A percentile compares a stretch with the other conserved stretches of the same genome.
Conservation (phyloP, 176 grass and related monocot genomes). For the Carex parvula region DNA sequence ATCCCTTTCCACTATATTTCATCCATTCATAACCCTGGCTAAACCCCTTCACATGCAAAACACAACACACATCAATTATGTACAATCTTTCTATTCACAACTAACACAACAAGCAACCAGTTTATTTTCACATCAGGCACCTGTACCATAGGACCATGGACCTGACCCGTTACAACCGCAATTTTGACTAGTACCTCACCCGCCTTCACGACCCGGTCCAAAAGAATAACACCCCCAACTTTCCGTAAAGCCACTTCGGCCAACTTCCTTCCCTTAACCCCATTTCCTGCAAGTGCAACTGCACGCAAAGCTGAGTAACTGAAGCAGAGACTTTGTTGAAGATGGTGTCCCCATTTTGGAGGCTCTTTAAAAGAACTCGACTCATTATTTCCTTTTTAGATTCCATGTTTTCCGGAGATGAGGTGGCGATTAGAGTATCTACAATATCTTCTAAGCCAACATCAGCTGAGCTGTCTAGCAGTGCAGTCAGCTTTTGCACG, state of each 20-base stretch:
- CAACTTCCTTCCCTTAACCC: constrained; percentile 51
- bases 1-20: neutral
- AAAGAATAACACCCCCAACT: constrained; percentile 38
- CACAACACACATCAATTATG: constrained; percentile 25
- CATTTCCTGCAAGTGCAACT: constrained; percentile 45
- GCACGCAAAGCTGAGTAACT: constrained; percentile 54
- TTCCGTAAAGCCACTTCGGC: constrained; percentile 49
- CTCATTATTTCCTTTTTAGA: constrained; percentile 57
- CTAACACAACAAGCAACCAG: constrained; percentile 10
- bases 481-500: constrained; percentile 36
- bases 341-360: constrained; percentile 50
- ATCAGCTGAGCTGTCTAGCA: constrained; percentile 48
- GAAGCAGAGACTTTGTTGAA: constrained; percentile 65
- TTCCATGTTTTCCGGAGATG: constrained; percentile 36
- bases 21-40: neutral
- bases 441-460: constrained; percentile 58
- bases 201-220: constrained; percentile 36
- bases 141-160: constrained; percentile 83
- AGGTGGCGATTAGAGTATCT: constrained; percentile 41
- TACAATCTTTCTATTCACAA: constrained; percentile 33
- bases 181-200: constrained; percentile 43
- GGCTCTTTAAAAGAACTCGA: constrained; percentile 70
- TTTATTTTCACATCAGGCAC: constrained; percentile 33
- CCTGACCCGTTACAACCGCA: constrained; percentile 47
- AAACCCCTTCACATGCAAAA: constrained; percentile 19